Evolutionary conservation across 106 monocot species (phyloP).

Genomic region (Chionographis japonica): DNA sequence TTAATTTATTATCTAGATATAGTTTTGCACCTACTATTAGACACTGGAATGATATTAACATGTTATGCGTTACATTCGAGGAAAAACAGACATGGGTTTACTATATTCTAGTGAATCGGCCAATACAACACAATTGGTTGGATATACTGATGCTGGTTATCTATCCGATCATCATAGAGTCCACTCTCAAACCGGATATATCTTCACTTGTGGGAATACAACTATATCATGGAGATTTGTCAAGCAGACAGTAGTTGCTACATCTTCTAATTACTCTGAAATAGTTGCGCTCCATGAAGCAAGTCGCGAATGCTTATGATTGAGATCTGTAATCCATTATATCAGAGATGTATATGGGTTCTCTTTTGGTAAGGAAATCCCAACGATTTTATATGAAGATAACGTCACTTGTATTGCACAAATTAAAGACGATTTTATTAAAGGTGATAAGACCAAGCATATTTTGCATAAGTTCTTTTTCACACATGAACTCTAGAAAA

Average conservation of each 20-base stretch:
- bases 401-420: neutral
- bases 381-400: neutral
- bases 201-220: neutral
- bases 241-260: neutral
- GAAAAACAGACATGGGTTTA: too few relatives aligned
- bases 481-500: neutral
- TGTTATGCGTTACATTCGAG: too few relatives aligned
- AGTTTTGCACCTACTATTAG: too few relatives aligned
- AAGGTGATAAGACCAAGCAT: neutral
- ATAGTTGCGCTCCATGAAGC: neutral
- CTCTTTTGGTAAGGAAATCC: neutral
- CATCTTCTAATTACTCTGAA: neutral
- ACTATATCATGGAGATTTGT: neutral
- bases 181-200: neutral
- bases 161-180: too few relatives aligned
- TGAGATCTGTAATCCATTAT: neutral
- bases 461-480: neutral
- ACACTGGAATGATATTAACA: too few relatives aligned
- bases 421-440: neutral
- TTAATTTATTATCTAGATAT: too few relatives aligned
- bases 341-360: neutral
- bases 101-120: too few relatives aligned
- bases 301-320: neutral
- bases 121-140: too few relatives aligned
- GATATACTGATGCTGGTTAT: too few relatives aligned